Evolutionary conservation across 78 protist species (phyloP).

Genomic region (Isochrysis galbana): DNA sequence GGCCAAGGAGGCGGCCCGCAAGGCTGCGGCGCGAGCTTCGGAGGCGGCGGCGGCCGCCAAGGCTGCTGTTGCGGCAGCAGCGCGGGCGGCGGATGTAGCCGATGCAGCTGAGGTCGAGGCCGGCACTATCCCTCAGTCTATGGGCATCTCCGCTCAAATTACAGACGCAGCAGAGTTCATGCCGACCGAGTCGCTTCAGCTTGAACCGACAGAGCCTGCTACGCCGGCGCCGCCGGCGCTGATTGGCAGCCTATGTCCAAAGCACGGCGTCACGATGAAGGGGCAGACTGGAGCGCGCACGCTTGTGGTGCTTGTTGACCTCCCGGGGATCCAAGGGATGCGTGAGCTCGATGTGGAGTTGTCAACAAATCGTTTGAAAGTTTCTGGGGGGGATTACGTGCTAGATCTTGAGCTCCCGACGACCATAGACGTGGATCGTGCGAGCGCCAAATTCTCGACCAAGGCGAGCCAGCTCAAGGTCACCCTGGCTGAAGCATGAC

Average conservation of each 20-base stretch:
- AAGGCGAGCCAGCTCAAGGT: neutral
- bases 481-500: neutral
- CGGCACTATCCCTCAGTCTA: neutral
- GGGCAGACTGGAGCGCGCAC: neutral
- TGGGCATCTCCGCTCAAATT: neutral
- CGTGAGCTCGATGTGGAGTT: neutral
- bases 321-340: neutral
- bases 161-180: neutral
- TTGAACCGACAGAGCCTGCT: neutral
- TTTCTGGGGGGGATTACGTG: neutral
- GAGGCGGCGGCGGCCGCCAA: neutral
- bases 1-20: neutral
- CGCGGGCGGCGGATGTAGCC: neutral
- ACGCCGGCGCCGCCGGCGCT: no score
- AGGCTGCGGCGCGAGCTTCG: neutral
- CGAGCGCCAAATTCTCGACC: neutral
- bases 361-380: neutral
- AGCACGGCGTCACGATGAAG: neutral
- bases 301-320: neutral
- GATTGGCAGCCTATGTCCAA: no score
- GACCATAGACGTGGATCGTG: neutral
- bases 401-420: neutral
- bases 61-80: neutral
- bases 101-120: neutral
- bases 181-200: neutral